Conservation (phyloP, 805 yeast species). For the Yarrowia yakushimensis region DNA sequence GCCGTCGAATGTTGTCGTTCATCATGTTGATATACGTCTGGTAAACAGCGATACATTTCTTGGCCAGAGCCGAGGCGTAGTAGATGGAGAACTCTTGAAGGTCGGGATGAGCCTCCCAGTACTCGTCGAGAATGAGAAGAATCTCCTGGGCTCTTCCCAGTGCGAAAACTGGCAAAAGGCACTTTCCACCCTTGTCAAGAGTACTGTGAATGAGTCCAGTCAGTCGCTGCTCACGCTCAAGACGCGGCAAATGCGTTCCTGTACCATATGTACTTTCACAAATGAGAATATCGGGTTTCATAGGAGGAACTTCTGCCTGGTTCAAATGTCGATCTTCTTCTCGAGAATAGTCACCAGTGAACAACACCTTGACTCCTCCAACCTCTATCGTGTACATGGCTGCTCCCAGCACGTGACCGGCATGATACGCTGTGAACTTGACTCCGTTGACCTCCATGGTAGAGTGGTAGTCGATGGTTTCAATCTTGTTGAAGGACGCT, state of each 20-base stretch:
- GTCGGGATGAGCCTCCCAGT: conserved; percentile 83
- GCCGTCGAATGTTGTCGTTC: conserved; percentile 83
- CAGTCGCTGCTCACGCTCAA: conserved; percentile 76
- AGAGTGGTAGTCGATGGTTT: conserved; percentile 92
- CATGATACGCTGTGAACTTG: conserved; percentile 95
- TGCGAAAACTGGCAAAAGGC: conserved; percentile 90
- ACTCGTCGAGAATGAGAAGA: conserved; percentile 84
- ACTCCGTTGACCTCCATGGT: conserved; percentile 93
- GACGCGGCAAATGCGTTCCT: conserved; percentile 89
- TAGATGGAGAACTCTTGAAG: conserved; percentile 77
- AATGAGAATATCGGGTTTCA: conserved; percentile 78
- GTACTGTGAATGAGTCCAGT: conserved; percentile 83
- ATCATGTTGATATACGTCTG: conserved; percentile 96
- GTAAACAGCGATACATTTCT: conserved; percentile 95
- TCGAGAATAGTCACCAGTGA: conserved; percentile 96
- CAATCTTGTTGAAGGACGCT: conserved; percentile 83
- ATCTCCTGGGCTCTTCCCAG: conserved; percentile 96
- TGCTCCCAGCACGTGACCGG: conserved; percentile 99
- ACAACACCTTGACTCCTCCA: conserved; percentile 82
- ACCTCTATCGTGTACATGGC: conserved; percentile 96
- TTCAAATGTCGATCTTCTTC: conserved; percentile 94
- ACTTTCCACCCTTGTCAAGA: conserved; percentile 82
- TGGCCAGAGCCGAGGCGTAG: conserved; percentile 89
- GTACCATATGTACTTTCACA: conserved; percentile 98
- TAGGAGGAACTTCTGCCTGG: conserved; percentile 93